Evolutionary conservation across 345 rosid genomes (phyloP).

Genomic region (Lepidium didymum): DNA sequence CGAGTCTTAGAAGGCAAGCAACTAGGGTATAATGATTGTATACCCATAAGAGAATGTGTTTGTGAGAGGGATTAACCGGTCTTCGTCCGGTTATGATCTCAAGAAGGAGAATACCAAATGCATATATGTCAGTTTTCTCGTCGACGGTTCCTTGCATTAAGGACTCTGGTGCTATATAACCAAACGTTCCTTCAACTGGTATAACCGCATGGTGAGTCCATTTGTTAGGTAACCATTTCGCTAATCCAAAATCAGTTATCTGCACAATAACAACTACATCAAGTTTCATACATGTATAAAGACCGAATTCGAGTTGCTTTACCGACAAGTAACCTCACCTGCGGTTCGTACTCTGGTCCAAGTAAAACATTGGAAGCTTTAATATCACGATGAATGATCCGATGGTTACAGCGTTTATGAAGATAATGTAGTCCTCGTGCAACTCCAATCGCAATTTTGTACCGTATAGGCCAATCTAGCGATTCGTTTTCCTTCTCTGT

Average conservation of each 20-base stretch:
- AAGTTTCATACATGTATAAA: background rate
- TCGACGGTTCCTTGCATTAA: slow-evolving; percentile 92
- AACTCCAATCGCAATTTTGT: slow-evolving; percentile 73
- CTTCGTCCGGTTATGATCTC: slow-evolving; percentile 76
- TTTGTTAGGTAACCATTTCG: slow-evolving; percentile 93
- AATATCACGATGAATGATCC: slow-evolving; percentile 92
- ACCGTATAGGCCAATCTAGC: slow-evolving; percentile 62
- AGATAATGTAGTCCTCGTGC: slow-evolving; percentile 85
- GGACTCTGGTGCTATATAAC: slow-evolving; percentile 92
- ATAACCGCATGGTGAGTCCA: slow-evolving; percentile 87
- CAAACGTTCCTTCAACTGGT: slow-evolving; percentile 97
- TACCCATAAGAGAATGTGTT: slow-evolving; percentile 87
- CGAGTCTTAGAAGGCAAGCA: background rate
- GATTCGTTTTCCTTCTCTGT: slow-evolving; percentile 14
- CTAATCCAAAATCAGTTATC: slow-evolving; percentile 97
- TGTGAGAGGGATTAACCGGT: slow-evolving; percentile 71
- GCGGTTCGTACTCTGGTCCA: slow-evolving; percentile 83
- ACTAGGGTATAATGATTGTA: background rate
- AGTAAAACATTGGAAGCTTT: slow-evolving; percentile 92
- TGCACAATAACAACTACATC: slow-evolving; percentile 8
- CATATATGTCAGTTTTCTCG: slow-evolving; percentile 87
- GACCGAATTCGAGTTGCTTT: background rate
- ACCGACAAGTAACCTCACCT: slow-evolving; percentile 38
- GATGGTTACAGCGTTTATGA: slow-evolving; percentile 75
- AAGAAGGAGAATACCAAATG: slow-evolving; percentile 79